These are phyloP conservation scores for Williopsis jadinii DNA, from an alignment of 1,139 yeast genomes.

Conservation along the genomic window DNA sequence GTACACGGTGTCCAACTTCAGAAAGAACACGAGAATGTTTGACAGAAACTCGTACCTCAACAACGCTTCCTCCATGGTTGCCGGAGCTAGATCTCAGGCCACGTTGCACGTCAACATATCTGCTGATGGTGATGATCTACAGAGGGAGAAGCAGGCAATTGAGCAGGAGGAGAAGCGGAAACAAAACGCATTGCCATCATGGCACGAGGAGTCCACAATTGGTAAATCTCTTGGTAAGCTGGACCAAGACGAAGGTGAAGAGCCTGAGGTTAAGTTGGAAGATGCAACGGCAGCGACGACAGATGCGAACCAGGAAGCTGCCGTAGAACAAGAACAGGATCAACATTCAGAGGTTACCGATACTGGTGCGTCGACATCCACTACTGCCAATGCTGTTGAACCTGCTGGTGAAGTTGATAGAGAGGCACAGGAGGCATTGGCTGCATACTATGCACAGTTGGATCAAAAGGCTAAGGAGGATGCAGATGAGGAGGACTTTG, in stretches of 20 bases:
- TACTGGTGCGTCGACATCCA: constrained; percentile 1
- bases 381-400: neutral
- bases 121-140: constrained; percentile 69
- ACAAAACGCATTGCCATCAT: constrained; percentile 92
- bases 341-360: neutral
- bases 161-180: constrained; percentile 73
- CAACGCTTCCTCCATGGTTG: constrained; percentile 30
- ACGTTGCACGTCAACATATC: constrained; percentile 88
- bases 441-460: constrained; percentile 55
- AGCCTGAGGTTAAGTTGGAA: constrained; percentile 33
- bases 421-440: constrained; percentile 71
- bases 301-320: neutral
- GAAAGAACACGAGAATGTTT: constrained; percentile 33
- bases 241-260: constrained; percentile 39
- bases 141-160: constrained; percentile 55
- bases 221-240: constrained; percentile 59
- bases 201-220: constrained; percentile 92
- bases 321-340: neutral
- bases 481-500: constrained; percentile 47
- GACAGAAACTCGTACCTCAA: constrained; percentile 28
- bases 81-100: constrained; percentile 40
- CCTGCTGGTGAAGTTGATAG: constrained; percentile 35
- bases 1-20: constrained; percentile 44
- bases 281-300: constrained; percentile 1
- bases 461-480: constrained; percentile 44